Evolutionary conservation across 202 grass and related monocot species (phyloP).

Genomic region (Digitaria exilis): DNA sequence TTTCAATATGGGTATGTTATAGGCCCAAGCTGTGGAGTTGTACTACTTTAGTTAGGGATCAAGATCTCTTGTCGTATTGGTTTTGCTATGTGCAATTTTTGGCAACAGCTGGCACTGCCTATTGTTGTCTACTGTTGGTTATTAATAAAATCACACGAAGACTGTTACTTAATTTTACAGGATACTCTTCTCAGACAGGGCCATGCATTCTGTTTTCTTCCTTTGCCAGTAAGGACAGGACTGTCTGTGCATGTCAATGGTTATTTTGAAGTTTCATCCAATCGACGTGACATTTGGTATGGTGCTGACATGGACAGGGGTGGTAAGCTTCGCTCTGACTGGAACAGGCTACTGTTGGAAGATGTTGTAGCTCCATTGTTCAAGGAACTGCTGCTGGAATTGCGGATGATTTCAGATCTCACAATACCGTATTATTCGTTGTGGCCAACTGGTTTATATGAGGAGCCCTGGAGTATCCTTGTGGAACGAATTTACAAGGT

Average conservation of each 20-base stretch:
- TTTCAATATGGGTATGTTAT: not conserved
- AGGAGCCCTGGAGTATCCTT: conserved; percentile 92
- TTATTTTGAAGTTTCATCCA: conserved; percentile 98
- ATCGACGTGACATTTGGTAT: conserved; percentile 95
- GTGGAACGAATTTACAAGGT: conserved; percentile 78
- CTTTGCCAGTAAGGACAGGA: conserved; percentile 89
- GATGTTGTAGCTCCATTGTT: conserved; percentile 83
- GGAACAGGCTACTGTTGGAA: conserved; percentile 87
- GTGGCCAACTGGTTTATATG: conserved; percentile 86
- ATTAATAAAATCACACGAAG: not conserved
- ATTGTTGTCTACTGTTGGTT: conserved; percentile 18
- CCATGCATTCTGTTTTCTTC: conserved; percentile 95
- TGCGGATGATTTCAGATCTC: conserved; percentile 52
- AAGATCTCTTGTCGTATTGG: conserved; percentile 11
- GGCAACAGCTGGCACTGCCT: conserved; percentile 5
- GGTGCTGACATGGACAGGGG: conserved; percentile 98
- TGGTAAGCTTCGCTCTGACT: conserved; percentile 97
- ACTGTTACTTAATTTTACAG: conserved; percentile 57
- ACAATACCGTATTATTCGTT: conserved; percentile 78
- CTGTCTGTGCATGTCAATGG: conserved; percentile 94
- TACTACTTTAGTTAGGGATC: conserved; percentile 5
- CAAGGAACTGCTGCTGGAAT: conserved; percentile 70
- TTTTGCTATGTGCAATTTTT: conserved; percentile 26
- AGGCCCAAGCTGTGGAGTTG: not conserved
- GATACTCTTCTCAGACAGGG: conserved; percentile 75